These are phyloP conservation scores for Talinum fruticosum DNA, from an alignment of 148 eudicot species.

Conservation along the genomic window DNA sequence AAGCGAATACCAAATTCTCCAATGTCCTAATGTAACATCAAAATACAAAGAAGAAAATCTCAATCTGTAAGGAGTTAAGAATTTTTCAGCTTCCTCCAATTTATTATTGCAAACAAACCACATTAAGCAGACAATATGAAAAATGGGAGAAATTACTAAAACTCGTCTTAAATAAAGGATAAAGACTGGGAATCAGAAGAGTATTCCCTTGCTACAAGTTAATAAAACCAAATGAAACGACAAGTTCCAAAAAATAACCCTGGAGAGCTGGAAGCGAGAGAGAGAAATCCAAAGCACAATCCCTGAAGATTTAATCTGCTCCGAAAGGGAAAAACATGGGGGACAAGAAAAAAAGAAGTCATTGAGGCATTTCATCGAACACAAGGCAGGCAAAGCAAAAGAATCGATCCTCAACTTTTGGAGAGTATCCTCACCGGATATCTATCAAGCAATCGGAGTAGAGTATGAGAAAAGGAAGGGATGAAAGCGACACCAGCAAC, in stretches of 20 bases:
- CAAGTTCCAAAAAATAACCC: background rate
- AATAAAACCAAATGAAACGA: background rate
- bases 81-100: background rate
- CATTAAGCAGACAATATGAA: background rate
- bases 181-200: background rate
- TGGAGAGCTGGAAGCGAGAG: background rate
- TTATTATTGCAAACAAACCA: background rate
- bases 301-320: background rate
- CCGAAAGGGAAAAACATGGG: background rate
- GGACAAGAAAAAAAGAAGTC: background rate
- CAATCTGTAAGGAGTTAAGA: background rate
- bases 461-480: background rate
- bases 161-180: background rate
- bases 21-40: background rate
- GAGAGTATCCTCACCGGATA: background rate
- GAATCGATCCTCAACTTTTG: constrained; percentile 10
- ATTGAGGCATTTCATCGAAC: constrained; percentile 6
- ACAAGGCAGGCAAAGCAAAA: background rate
- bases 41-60: background rate
- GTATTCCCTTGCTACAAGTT: background rate
- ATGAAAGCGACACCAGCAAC: background rate
- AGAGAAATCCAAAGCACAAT: background rate
- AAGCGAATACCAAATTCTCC: background rate
- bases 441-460: background rate
- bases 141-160: background rate